Conservation (phyloP, 176 grass and related monocot genomes). For the Saccharum officinarum region DNA sequence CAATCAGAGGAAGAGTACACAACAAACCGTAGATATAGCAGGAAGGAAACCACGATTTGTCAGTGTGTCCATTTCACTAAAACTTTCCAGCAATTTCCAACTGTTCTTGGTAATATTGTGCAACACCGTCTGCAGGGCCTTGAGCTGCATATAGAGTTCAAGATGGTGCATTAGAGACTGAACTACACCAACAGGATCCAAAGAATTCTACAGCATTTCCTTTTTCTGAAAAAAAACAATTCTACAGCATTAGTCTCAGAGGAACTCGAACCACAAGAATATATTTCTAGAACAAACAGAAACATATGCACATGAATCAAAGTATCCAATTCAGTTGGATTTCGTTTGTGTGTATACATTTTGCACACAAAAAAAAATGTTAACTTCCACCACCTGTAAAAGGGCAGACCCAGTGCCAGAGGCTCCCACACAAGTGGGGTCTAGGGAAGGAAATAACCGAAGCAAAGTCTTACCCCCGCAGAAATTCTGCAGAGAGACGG, state of each 20-base stretch:
- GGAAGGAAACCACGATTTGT: slow-evolving; percentile 68
- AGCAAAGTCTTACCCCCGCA: too few relatives aligned
- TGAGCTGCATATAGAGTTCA: slow-evolving; percentile 5
- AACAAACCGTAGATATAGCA: slow-evolving; percentile 46
- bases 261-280: neutral
- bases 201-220: neutral
- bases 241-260: neutral
- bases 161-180: neutral
- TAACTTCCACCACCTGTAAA: neutral
- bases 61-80: slow-evolving; percentile 87
- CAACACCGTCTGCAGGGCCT: slow-evolving; percentile 59
- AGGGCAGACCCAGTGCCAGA: too few relatives aligned
- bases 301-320: neutral
- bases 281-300: neutral
- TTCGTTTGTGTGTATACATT: neutral
- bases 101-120: slow-evolving; percentile 76
- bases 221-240: neutral
- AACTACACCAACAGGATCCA: neutral
- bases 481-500: too few relatives aligned
- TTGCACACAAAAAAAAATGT: neutral
- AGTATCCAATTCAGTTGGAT: neutral
- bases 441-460: too few relatives aligned
- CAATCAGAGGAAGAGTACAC: neutral
- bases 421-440: too few relatives aligned
- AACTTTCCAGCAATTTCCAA: slow-evolving; percentile 76